These are phyloP conservation scores for Tylopilus sp. DNA, from an alignment of 768 basidiomycete genomes.

Conservation along the genomic window DNA sequence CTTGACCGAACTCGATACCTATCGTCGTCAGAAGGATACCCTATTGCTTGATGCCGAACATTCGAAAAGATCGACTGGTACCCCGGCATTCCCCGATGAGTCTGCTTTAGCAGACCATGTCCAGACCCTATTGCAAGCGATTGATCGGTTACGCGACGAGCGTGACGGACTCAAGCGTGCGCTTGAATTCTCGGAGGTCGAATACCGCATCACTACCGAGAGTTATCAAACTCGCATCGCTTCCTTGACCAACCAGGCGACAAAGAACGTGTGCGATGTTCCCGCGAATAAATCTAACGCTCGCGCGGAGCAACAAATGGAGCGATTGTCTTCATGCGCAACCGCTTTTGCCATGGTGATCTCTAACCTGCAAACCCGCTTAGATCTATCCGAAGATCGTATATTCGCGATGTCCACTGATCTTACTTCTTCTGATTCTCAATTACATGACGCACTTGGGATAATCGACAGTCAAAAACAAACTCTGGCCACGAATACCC, in stretches of 20 bases:
- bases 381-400: conserved; percentile 19
- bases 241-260: conserved; percentile 23
- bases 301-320: conserved; percentile 14
- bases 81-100: conserved; percentile 13
- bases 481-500: conserved; percentile 12
- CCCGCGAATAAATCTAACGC: conserved; percentile 3
- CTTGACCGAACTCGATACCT: conserved; percentile 15
- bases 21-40: neutral
- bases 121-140: conserved; percentile 55
- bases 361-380: conserved; percentile 33
- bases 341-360: conserved; percentile 40
- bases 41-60: neutral
- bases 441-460: conserved; percentile 11
- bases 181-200: conserved; percentile 64
- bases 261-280: conserved; percentile 21
- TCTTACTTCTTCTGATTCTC: conserved; percentile 17
- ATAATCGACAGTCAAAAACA: conserved; percentile 22
- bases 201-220: conserved; percentile 62
- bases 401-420: conserved; percentile 9
- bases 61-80: neutral
- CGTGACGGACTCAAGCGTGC: conserved; percentile 60
- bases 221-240: conserved; percentile 52
- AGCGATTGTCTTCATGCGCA: conserved; percentile 32
- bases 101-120: conserved; percentile 38
- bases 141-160: conserved; percentile 66